These are phyloP conservation scores for Tylopilus cervinicoccineus DNA, from an alignment of 768 basidiomycete species.

Conservation along the genomic window DNA sequence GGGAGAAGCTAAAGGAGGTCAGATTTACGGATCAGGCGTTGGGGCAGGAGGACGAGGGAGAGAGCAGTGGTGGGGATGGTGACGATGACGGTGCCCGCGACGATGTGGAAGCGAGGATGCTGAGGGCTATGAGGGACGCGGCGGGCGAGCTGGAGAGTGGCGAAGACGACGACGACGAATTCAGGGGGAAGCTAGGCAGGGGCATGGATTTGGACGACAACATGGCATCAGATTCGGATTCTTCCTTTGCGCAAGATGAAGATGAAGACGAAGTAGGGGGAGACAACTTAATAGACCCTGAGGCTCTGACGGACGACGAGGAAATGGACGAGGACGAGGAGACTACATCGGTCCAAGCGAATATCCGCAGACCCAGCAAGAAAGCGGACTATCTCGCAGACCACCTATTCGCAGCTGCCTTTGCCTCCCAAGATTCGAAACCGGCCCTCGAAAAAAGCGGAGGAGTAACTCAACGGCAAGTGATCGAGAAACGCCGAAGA, in stretches of 20 bases:
- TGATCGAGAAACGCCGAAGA: constrained; percentile 27
- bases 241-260: constrained; percentile 12
- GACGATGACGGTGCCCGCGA: constrained; percentile 17
- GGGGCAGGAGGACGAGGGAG: constrained; percentile 22
- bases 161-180: constrained; percentile 16
- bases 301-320: constrained; percentile 17
- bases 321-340: constrained; percentile 16
- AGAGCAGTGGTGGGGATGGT: constrained; percentile 23
- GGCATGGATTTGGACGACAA: constrained; percentile 11
- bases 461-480: constrained; percentile 24
- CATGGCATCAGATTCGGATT: constrained; percentile 12
- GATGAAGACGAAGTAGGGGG: constrained; percentile 10
- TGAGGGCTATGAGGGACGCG: constrained; percentile 29
- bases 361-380: constrained; percentile 18
- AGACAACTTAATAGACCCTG: constrained; percentile 7
- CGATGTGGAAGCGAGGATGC: constrained; percentile 24
- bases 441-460: constrained; percentile 10
- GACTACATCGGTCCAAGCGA: background rate
- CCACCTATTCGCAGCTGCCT: constrained; percentile 58
- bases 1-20: constrained; percentile 14
- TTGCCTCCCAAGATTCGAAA: constrained; percentile 33
- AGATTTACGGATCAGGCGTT: constrained; percentile 3
- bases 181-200: constrained; percentile 6
- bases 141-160: constrained; percentile 16
- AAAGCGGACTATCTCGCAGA: constrained; percentile 58